Percentiles rank a stretch among this genome's conserved stretches.
Conservation (phyloP, 768 basidiomycete species). For the Lactarius indigo region DNA sequence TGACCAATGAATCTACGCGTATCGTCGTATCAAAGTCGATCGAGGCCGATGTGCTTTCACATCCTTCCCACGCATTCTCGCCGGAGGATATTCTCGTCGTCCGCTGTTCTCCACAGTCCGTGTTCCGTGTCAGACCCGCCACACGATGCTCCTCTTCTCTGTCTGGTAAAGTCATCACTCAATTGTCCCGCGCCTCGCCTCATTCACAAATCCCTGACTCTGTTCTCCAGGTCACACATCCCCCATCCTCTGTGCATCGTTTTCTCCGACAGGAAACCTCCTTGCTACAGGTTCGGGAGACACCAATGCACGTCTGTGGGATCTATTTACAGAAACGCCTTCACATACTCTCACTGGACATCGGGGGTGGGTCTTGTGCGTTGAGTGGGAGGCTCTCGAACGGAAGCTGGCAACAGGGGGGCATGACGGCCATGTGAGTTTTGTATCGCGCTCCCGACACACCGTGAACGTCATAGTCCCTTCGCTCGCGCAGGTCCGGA, state of each 20-base stretch:
- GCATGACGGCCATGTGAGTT: slow-evolving; percentile 84
- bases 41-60: slow-evolving; percentile 72
- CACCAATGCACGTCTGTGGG: slow-evolving; percentile 90
- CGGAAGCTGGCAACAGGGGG: slow-evolving; percentile 89
- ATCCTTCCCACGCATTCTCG: slow-evolving; percentile 68
- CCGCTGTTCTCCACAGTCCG: slow-evolving; percentile 91
- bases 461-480: neutral
- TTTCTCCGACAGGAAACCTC: slow-evolving; percentile 88
- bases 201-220: neutral
- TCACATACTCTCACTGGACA: slow-evolving; percentile 86
- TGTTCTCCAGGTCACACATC: slow-evolving; percentile 72
- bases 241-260: slow-evolving; percentile 91
- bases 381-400: slow-evolving; percentile 96
- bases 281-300: slow-evolving; percentile 97
- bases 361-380: slow-evolving; percentile 93
- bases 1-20: slow-evolving; percentile 53
- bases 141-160: slow-evolving; percentile 92
- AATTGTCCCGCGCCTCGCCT: neutral
- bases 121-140: slow-evolving; percentile 91
- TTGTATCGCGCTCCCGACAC: neutral
- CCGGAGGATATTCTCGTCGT: slow-evolving; percentile 86
- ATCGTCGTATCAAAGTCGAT: slow-evolving; percentile 84
- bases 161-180: slow-evolving; percentile 50
- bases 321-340: slow-evolving; percentile 89
- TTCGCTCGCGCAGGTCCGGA: slow-evolving; percentile 47